Conservation (phyloP, 345 rosid genomes). For the Salix koriyanagi region DNA sequence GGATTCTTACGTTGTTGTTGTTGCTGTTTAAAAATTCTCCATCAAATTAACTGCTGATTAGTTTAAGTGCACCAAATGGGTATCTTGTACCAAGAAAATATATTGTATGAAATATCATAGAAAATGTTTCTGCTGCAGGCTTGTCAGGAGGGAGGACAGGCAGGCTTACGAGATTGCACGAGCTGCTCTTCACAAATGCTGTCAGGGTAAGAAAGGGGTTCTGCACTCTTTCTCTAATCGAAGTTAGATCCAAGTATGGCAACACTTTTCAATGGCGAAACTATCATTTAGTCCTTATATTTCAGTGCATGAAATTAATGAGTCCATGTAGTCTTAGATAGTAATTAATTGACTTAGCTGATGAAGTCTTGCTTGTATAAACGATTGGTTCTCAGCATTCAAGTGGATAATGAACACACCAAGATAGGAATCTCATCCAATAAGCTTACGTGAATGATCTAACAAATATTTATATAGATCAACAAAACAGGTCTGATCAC, state of each 20-base stretch:
- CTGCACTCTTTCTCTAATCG: not conserved
- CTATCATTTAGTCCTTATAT: too few species aligned
- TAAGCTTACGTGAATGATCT: too few species aligned
- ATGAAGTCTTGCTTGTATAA: too few species aligned
- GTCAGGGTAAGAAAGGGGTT: not conserved
- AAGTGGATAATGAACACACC: too few species aligned
- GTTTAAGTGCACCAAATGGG: not conserved
- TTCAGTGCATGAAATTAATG: too few species aligned
- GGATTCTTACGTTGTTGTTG: constrained; percentile 2
- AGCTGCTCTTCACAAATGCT: constrained; percentile 11
- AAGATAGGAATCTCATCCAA: too few species aligned
- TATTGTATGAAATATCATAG: not conserved
- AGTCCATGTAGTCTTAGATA: too few species aligned
- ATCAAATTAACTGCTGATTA: not conserved
- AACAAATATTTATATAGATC: too few species aligned
- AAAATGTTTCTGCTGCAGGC: constrained; percentile 5
- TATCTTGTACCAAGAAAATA: not conserved
- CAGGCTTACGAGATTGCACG: constrained; percentile 12
- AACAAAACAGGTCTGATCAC: too few species aligned
- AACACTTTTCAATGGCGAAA: too few species aligned
- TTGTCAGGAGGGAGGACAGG: constrained; percentile 1
- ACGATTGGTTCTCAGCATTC: too few species aligned
- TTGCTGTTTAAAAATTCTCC: not conserved
- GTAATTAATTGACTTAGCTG: too few species aligned
- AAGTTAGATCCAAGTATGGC: not conserved